A percentile compares a stretch with the other conserved stretches of the same genome.
These are phyloP conservation scores for Pythium coloratum DNA, from an alignment of 352 stramenopile species.

Conservation along the genomic window DNA sequence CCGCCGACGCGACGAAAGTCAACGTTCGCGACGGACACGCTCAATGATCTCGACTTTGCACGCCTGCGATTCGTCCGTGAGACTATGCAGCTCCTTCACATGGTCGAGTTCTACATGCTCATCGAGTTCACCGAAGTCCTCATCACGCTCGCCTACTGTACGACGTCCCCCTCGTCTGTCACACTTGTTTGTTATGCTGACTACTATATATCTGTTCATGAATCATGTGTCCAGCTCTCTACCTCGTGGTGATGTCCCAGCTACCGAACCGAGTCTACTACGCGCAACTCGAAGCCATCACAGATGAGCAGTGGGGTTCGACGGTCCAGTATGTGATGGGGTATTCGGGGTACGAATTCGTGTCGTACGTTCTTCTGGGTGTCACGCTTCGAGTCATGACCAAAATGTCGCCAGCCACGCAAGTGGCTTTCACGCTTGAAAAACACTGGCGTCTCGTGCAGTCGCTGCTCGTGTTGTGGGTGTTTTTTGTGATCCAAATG, in stretches of 20 bases:
- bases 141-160: slow-evolving; percentile 21
- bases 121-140: slow-evolving; percentile 26
- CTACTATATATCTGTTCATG: too few species aligned
- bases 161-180: too few species aligned
- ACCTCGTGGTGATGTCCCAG: slow-evolving; percentile 1
- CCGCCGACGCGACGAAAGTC: background rate
- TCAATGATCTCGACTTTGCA: background rate
- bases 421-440: slow-evolving; percentile 33
- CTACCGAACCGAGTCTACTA: slow-evolving; percentile 1
- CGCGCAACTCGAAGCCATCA: background rate
- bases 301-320: background rate
- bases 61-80: slow-evolving; percentile 3
- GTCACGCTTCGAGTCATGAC: background rate
- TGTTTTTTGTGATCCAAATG: slow-evolving; percentile 25
- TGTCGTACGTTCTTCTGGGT: background rate
- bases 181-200: background rate
- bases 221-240: background rate
- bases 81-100: slow-evolving; percentile 12
- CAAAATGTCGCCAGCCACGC: background rate
- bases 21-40: background rate
- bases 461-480: slow-evolving; percentile 27
- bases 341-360: background rate
- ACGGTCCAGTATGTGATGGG: background rate
- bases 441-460: slow-evolving; percentile 31
- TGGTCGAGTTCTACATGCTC: slow-evolving; percentile 18